A percentile compares a stretch with the other conserved stretches of the same genome.
Conservation (phyloP, 768 basidiomycete species). For the Mycena pura region DNA sequence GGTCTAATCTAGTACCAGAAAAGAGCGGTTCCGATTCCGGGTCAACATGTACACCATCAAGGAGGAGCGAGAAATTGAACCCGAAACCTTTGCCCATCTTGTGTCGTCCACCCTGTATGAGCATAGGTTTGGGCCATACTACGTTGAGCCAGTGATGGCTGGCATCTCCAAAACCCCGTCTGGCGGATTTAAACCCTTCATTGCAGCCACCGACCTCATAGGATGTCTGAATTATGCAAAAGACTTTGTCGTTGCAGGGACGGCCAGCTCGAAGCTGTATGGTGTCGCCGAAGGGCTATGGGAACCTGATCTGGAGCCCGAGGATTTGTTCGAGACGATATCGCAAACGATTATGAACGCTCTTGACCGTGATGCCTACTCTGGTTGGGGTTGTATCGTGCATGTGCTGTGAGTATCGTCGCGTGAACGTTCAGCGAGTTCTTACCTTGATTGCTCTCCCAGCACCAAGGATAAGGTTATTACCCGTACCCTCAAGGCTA, state of each 20-base stretch:
- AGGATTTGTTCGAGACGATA: constrained; percentile 98
- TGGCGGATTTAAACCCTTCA: constrained; percentile 85
- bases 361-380: constrained; percentile 94
- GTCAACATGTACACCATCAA: constrained; percentile 99
- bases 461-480: constrained; percentile 80
- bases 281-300: constrained; percentile 98
- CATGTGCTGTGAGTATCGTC: constrained; percentile 83
- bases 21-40: constrained; percentile 89
- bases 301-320: constrained; percentile 96
- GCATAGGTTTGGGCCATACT: constrained; percentile 94
- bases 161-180: constrained; percentile 80
- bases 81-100: constrained; percentile 94
- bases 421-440: neutral
- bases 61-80: constrained; percentile 96
- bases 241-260: constrained; percentile 96
- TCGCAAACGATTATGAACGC: constrained; percentile 95
- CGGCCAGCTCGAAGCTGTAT: constrained; percentile 89
- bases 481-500: constrained; percentile 85
- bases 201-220: constrained; percentile 93
- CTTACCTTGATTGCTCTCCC: constrained; percentile 8
- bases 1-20: constrained; percentile 51
- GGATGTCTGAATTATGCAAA: constrained; percentile 93
- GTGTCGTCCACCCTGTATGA: constrained; percentile 96
- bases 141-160: constrained; percentile 95
- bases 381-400: constrained; percentile 96